These are phyloP conservation scores for Avena insularis DNA, from an alignment of 176 grass and related monocot genomes.

Conservation along the genomic window DNA sequence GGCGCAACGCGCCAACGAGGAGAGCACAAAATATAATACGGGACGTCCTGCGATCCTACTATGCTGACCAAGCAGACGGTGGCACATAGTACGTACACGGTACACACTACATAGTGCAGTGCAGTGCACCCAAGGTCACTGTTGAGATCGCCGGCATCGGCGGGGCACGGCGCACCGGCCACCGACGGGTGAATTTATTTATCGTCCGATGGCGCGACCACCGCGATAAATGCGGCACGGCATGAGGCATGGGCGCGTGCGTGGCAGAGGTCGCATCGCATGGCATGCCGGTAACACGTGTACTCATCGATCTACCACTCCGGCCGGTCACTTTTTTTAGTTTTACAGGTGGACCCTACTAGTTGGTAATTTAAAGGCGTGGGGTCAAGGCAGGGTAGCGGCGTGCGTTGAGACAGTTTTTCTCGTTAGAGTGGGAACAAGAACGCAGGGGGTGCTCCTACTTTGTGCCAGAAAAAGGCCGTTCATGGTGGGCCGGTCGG, in stretches of 20 bases:
- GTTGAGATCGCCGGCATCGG: conserved; percentile 44
- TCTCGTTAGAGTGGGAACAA: conserved; percentile 55
- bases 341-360: neutral
- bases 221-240: conserved; percentile 40
- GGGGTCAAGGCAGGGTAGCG: neutral
- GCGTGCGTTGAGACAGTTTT: conserved; percentile 58
- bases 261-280: neutral
- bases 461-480: neutral
- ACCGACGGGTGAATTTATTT: conserved; percentile 44
- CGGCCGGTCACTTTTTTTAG: neutral
- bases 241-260: conserved; percentile 25
- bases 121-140: neutral
- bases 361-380: neutral
- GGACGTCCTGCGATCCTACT: neutral
- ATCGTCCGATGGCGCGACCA: conserved; percentile 35
- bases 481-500: conserved; percentile 39
- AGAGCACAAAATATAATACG: neutral
- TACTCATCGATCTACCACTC: neutral
- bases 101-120: neutral
- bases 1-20: neutral
- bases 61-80: neutral
- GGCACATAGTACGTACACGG: neutral
- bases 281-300: neutral
- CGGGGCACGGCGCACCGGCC: conserved; percentile 37
- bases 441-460: neutral